Evolutionary conservation across 2,329 filamentous ascomycete genomes (phyloP).

Genomic region (Cordyceps tenuipes): DNA sequence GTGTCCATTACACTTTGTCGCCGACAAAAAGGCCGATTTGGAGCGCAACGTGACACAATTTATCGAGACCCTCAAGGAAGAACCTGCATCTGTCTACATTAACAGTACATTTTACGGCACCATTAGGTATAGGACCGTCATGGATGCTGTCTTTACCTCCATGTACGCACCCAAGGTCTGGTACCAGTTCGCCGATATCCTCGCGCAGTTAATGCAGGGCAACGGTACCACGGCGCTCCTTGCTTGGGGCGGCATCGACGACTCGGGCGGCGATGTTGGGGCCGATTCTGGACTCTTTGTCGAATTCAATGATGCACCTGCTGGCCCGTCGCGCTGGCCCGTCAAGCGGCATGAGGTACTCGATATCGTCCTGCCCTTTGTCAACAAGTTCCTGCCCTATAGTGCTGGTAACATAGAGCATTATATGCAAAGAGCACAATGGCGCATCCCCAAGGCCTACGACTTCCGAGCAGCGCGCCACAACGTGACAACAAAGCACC

Average conservation of each 20-base stretch:
- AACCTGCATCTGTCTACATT: constrained; percentile 28
- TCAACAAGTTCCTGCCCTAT: constrained; percentile 24
- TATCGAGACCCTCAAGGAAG: constrained; percentile 24
- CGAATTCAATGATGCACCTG: constrained; percentile 20
- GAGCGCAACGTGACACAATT: constrained; percentile 24
- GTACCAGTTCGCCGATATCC: constrained; percentile 26
- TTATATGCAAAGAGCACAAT: constrained; percentile 23
- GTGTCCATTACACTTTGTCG: constrained; percentile 34
- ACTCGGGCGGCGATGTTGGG: not conserved
- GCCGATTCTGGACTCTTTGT: constrained; percentile 22
- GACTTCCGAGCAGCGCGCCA: constrained; percentile 17
- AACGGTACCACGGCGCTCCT: constrained; percentile 31
- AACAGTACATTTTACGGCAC: constrained; percentile 32
- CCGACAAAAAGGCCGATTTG: constrained; percentile 28
- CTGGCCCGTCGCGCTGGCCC: constrained; percentile 23
- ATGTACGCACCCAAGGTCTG: constrained; percentile 32
- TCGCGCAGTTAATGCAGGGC: constrained; percentile 28
- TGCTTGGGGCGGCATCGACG: constrained; percentile 15
- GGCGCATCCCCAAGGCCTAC: constrained; percentile 23
- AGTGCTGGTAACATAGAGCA: constrained; percentile 21
- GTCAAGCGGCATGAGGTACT: constrained; percentile 19
- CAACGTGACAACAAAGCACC: constrained; percentile 26
- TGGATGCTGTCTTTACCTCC: constrained; percentile 28
- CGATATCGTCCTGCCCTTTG: constrained; percentile 25
- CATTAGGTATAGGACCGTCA: constrained; percentile 28